These are phyloP conservation scores for Naegleria fowleri DNA, from an alignment of 208 protist genomes.

Conservation along the genomic window DNA sequence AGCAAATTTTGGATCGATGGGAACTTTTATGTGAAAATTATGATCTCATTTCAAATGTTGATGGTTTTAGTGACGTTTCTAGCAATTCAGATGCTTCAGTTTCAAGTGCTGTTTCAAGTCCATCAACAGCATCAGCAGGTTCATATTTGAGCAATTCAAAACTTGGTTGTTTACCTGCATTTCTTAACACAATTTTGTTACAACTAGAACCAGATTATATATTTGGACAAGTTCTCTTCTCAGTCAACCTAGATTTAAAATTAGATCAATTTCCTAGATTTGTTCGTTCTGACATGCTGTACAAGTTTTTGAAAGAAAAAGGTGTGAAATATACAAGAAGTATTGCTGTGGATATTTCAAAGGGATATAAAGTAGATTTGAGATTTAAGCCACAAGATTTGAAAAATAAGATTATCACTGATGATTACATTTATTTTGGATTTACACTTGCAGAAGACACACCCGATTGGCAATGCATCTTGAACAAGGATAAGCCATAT, in stretches of 20 bases:
- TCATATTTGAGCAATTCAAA: too few relatives aligned
- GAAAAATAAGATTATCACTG: background rate
- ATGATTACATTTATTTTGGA: background rate
- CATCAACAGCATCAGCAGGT: too few relatives aligned
- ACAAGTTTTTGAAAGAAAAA: background rate
- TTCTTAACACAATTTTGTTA: too few relatives aligned
- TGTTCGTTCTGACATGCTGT: background rate
- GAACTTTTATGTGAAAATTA: too few relatives aligned
- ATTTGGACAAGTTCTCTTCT: background rate
- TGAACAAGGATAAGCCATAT: background rate
- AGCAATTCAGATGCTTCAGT: too few relatives aligned
- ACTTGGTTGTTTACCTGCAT: too few relatives aligned
- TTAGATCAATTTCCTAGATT: background rate
- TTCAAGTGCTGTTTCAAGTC: too few relatives aligned
- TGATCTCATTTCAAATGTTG: too few relatives aligned
- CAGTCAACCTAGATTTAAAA: background rate
- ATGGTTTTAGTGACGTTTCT: too few relatives aligned
- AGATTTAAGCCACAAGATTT: background rate
- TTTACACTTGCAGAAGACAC: background rate
- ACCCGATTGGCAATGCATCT: background rate
- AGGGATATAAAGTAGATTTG: background rate
- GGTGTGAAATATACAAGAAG: background rate
- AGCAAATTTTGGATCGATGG: too few relatives aligned
- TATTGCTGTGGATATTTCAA: background rate
- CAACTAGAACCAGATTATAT: background rate